phyloP scores from a whole-genome alignment of 768 basidiomycete species.

The Sporobolomyces pararoseus region DNA sequence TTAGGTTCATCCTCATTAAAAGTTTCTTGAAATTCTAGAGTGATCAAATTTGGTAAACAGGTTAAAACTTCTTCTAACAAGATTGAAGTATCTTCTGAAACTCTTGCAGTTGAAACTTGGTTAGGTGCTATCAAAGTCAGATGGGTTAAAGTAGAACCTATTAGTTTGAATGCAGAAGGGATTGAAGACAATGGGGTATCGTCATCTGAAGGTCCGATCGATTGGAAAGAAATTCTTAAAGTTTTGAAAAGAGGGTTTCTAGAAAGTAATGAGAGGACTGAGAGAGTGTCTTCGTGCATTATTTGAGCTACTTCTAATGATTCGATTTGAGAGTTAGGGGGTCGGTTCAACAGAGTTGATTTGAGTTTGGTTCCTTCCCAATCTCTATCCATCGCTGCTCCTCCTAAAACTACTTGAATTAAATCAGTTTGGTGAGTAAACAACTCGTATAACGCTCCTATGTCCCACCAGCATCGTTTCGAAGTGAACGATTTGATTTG shows the following conservation, averaged over 20 bases:
- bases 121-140: slow-evolving; percentile 13
- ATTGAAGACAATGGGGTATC: slow-evolving; percentile 27
- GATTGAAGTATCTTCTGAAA: slow-evolving; percentile 2
- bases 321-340: neutral
- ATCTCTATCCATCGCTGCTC: slow-evolving; percentile 32
- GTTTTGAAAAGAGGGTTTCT: neutral
- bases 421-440: neutral
- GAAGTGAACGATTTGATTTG: neutral
- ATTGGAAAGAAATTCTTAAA: slow-evolving; percentile 18
- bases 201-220: slow-evolving; percentile 24
- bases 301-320: slow-evolving; percentile 13
- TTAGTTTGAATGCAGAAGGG: slow-evolving; percentile 10
- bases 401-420: slow-evolving; percentile 12
- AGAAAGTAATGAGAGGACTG: slow-evolving; percentile 15
- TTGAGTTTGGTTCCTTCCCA: slow-evolving; percentile 18
- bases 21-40: slow-evolving; percentile 17
- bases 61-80: slow-evolving; percentile 25
- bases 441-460: slow-evolving; percentile 14
- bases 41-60: neutral
- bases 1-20: neutral
- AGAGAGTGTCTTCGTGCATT: slow-evolving; percentile 36
- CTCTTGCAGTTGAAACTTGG: neutral
- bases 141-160: slow-evolving; percentile 1
- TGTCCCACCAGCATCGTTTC: slow-evolving; percentile 22
- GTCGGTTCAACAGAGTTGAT: neutral